These are phyloP conservation scores for Dictyostelium firmibasis DNA, from an alignment of 78 protist genomes.

Conservation along the genomic window DNA sequence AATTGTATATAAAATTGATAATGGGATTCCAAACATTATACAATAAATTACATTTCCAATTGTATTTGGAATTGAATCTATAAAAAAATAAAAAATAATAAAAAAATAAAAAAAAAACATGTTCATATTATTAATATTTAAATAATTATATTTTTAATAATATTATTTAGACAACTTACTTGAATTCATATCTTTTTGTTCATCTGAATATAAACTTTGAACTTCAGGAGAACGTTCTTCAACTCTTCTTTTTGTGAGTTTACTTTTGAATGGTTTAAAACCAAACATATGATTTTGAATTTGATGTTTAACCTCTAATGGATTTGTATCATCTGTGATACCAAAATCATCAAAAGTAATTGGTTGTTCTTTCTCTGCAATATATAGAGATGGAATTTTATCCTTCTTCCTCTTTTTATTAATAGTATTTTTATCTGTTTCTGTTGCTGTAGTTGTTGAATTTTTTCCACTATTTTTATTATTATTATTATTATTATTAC, in stretches of 20 bases:
- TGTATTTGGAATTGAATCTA: background rate
- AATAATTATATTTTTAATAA: background rate
- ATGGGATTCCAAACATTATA: slow-evolving; percentile 12
- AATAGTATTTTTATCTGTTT: background rate
- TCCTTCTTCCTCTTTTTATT: background rate
- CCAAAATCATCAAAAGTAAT: slow-evolving; percentile 54
- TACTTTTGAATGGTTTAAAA: slow-evolving; percentile 62
- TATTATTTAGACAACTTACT: background rate
- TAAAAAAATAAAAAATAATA: background rate
- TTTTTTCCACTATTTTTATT: too few species aligned
- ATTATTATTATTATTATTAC: too few species aligned
- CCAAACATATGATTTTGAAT: slow-evolving; percentile 78
- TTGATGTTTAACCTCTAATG: slow-evolving; percentile 40
- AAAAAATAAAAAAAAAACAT: too few species aligned
- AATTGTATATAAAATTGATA: slow-evolving; percentile 11
- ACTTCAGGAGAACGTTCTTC: slow-evolving; percentile 54
- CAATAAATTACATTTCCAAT: slow-evolving; percentile 63
- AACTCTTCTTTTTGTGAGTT: slow-evolving; percentile 14
- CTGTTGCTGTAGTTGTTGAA: too few species aligned
- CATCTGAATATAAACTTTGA: slow-evolving; percentile 5
- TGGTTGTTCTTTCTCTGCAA: slow-evolving; percentile 31
- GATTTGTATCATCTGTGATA: slow-evolving; percentile 18
- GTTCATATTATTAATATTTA: background rate
- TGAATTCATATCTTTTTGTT: background rate
- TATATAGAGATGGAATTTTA: slow-evolving; percentile 27